Base-by-base conservation (phyloP, 1,284 basidiomycete species). In the Irpex rosettiformis region DNA sequence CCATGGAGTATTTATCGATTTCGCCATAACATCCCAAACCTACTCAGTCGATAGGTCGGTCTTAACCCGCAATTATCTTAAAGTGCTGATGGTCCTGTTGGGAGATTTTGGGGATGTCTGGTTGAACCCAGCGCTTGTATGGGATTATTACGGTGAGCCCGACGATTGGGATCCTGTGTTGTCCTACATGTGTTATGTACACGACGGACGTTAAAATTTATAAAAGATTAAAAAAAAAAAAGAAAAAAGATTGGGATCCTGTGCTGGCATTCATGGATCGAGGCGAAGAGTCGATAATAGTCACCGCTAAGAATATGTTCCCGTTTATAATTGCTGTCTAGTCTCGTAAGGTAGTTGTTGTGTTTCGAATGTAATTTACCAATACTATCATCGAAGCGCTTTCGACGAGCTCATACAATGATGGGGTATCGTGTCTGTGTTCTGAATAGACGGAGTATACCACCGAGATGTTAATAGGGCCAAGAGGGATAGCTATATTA, bases 1-100 rank as follows among this genome's bases (percentile, higher is more conserved):
- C 10, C 55, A 56, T 29, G 37, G 11, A n/a, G 25, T 56, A 10
- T 37, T 56, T 13, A 52, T 56, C 27, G 55, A 56, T 27, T 56
- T 56, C n/a, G 55, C 55, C 10, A 37, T 11, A 8, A 8, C 33
- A 16, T 8, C 10, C 10, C 33, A 37, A 16, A 37, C 11, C 33
- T 37, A 37, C 33, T 11, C 10, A 37, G 16, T 16, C 16, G 33
- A 37, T 8, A 16, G 16, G 33, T 16, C 16, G 33, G 4, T 37
- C 33, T 37, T 11, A 11, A 16, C 16, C 33, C 10, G 33, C 16
- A 37, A 37, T 37, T 37, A 37, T 8, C 5, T 37, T 16, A 11
- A 37, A 2, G 16, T 16, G 10, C 33, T 37, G 33, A 8, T 37
- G 4, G 33, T 16, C 11, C 33, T 37, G 16, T 37, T 37, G 33